These are phyloP conservation scores for Cyclostephanos tholiformis DNA, from an alignment of 108 stramenopile species.

Conservation along the genomic window DNA sequence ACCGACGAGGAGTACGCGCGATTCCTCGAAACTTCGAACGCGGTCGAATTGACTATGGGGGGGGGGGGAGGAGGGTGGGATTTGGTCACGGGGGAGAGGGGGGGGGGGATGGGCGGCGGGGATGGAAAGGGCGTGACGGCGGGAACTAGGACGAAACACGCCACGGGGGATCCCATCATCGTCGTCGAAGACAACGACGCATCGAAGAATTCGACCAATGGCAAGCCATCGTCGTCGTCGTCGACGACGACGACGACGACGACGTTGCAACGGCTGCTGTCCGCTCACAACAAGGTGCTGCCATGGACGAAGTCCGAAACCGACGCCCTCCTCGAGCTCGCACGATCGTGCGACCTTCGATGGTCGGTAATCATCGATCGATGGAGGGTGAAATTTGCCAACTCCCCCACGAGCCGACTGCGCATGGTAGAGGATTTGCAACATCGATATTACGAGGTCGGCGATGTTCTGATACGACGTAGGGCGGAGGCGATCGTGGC, in stretches of 20 bases:
- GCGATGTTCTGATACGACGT: slow-evolving; percentile 57
- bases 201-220: not conserved
- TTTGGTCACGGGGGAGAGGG: not conserved
- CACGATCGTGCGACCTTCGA: slow-evolving; percentile 81
- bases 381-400: slow-evolving; percentile 52
- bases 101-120: not conserved
- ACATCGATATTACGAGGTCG: slow-evolving; percentile 89
- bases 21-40: slow-evolving; percentile 45
- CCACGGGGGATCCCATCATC: not conserved
- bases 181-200: not conserved
- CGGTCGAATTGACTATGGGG: slow-evolving; percentile 6
- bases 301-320: slow-evolving; percentile 91
- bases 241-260: too few relatives aligned
- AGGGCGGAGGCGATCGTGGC: slow-evolving; percentile 43
- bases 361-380: slow-evolving; percentile 94
- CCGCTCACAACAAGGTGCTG: slow-evolving; percentile 19
- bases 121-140: not conserved
- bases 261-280: slow-evolving; percentile 5
- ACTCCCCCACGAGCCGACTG: slow-evolving; percentile 21
- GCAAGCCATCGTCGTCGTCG: not conserved
- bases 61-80: not conserved
- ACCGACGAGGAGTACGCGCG: slow-evolving; percentile 77
- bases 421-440: slow-evolving; percentile 87
- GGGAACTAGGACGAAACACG: not conserved
- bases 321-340: slow-evolving; percentile 84